These are phyloP conservation scores for Pseudocercospora macadamiae DNA, from an alignment of 2,329 filamentous ascomycete genomes.

Conservation along the genomic window DNA sequence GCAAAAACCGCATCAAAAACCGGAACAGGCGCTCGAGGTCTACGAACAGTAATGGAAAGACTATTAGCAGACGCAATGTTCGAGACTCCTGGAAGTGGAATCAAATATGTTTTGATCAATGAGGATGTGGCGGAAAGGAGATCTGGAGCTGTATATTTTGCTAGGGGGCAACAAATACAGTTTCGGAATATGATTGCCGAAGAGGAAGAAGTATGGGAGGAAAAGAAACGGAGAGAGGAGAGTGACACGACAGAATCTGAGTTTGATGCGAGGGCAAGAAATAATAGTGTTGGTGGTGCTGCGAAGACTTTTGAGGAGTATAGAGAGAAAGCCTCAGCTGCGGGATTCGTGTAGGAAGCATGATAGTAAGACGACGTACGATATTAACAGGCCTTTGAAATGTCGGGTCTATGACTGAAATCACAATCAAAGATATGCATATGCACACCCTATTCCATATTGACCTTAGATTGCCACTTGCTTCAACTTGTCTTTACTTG, in stretches of 20 bases:
- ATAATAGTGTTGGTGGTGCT: slow-evolving; percentile 34
- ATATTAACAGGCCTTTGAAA: slow-evolving; percentile 8
- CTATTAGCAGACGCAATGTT: slow-evolving; percentile 52
- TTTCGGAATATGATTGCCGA: slow-evolving; percentile 45
- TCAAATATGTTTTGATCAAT: slow-evolving; percentile 52
- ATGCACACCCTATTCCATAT: not conserved
- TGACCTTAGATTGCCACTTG: not conserved
- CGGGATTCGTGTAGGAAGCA: slow-evolving; percentile 33
- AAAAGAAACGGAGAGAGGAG: slow-evolving; percentile 36
- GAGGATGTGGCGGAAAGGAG: slow-evolving; percentile 49
- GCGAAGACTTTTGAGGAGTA: slow-evolving; percentile 52
- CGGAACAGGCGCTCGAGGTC: slow-evolving; percentile 68
- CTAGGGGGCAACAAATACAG: slow-evolving; percentile 43
- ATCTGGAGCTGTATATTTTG: slow-evolving; percentile 47
- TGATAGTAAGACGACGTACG: too few relatives aligned
- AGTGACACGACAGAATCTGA: slow-evolving; percentile 32
- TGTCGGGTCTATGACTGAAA: too few relatives aligned
- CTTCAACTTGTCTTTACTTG: too few relatives aligned
- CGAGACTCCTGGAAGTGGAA: slow-evolving; percentile 49
- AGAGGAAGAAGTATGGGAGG: slow-evolving; percentile 53
- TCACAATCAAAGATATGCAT: too few relatives aligned
- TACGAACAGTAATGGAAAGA: slow-evolving; percentile 53
- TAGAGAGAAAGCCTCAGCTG: slow-evolving; percentile 44
- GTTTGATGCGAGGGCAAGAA: slow-evolving; percentile 32
- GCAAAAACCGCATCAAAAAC: slow-evolving; percentile 70